A percentile compares a stretch with the other conserved stretches of the same genome.
These are phyloP conservation scores for Nannochloropsis oceanica DNA, from an alignment of 108 stramenopile species.

Conservation along the genomic window DNA sequence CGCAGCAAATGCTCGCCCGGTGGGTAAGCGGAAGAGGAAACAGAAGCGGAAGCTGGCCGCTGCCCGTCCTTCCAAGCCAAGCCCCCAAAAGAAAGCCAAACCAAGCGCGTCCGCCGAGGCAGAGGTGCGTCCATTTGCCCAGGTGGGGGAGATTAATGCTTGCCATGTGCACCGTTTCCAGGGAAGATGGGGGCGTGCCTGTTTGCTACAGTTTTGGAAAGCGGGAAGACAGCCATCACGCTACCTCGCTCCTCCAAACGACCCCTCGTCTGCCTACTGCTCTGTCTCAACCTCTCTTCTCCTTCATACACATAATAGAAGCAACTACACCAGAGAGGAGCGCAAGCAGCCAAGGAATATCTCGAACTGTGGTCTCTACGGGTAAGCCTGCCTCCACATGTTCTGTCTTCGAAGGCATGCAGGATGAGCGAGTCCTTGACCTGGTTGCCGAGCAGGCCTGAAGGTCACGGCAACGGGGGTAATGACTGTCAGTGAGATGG, in stretches of 20 bases:
- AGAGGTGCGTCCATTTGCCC: neutral
- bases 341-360: neutral
- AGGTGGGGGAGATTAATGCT: too few relatives aligned
- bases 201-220: too few relatives aligned
- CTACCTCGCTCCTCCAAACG: too few relatives aligned
- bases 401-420: too few relatives aligned
- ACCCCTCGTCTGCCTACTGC: too few relatives aligned
- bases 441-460: too few relatives aligned
- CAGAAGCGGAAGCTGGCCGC: neutral
- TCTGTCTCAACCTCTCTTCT: neutral
- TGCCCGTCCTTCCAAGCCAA: neutral
- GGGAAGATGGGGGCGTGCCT: too few relatives aligned
- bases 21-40: neutral
- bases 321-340: neutral
- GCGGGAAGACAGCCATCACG: too few relatives aligned
- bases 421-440: too few relatives aligned
- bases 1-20: neutral
- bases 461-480: too few relatives aligned
- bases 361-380: neutral
- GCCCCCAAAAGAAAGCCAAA: neutral
- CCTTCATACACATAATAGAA: neutral
- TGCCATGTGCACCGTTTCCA: too few relatives aligned
- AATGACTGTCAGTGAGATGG: too few relatives aligned
- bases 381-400: neutral
- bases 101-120: neutral